These are phyloP conservation scores for Melampsora larici-populina DNA, from an alignment of 1,284 basidiomycete species.

Conservation along the genomic window DNA sequence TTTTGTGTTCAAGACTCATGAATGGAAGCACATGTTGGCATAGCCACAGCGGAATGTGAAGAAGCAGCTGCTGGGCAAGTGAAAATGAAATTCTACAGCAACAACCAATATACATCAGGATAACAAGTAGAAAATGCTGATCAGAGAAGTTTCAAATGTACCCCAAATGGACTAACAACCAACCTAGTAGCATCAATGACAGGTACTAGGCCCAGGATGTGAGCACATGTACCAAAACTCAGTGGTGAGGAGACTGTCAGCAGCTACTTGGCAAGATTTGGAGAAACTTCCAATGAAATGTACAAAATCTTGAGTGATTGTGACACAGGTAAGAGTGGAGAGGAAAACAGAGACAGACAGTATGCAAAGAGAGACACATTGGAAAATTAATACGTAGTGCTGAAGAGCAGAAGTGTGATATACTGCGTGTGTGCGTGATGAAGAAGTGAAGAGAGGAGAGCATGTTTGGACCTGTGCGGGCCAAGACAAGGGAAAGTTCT, in stretches of 20 bases:
- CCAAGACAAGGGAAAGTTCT: too few species aligned
- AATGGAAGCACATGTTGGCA: too few species aligned
- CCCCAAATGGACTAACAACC: background rate
- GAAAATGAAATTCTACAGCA: too few species aligned
- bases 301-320: background rate
- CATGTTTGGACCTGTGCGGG: too few species aligned
- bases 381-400: background rate
- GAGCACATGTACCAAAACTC: conserved; percentile 15
- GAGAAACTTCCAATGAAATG: conserved; percentile 18
- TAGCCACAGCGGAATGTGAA: too few species aligned
- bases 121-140: too few species aligned
- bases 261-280: conserved; percentile 13
- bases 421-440: background rate
- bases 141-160: background rate
- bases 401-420: background rate
- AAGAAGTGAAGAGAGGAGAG: background rate
- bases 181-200: conserved; percentile 12
- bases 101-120: too few species aligned
- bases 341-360: background rate
- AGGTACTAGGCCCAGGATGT: conserved; percentile 20
- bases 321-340: background rate
- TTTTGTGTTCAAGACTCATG: too few species aligned
- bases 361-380: background rate
- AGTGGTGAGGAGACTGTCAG: background rate
- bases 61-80: too few species aligned